Evolutionary conservation across 2,329 filamentous ascomycete species (phyloP).

Genomic region (Dothiorella sarmentorum): DNA sequence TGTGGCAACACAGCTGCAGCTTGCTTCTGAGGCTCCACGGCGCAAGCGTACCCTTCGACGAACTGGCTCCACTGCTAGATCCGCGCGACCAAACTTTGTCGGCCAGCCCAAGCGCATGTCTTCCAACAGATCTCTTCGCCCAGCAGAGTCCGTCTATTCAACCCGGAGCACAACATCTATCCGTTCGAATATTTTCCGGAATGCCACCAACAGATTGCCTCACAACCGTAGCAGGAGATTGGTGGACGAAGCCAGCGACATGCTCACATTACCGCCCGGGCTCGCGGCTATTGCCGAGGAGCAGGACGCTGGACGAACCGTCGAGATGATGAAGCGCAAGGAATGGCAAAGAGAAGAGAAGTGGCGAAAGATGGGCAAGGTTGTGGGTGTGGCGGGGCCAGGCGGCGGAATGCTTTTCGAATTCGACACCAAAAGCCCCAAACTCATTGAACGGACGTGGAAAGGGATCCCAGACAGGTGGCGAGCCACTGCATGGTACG

Average conservation of each 20-base stretch:
- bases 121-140: constrained; percentile 45
- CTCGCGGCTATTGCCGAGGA: constrained; percentile 39
- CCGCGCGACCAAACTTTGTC: constrained; percentile 29
- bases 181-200: constrained; percentile 45
- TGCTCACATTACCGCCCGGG: constrained; percentile 59
- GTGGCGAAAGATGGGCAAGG: constrained; percentile 63
- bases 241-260: constrained; percentile 60
- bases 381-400: constrained; percentile 27
- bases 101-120: constrained; percentile 38
- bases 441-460: constrained; percentile 89
- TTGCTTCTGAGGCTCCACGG: constrained; percentile 55
- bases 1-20: constrained; percentile 57
- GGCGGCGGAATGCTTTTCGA: constrained; percentile 63
- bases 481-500: constrained; percentile 91
- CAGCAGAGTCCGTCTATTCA: constrained; percentile 38
- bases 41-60: constrained; percentile 51
- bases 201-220: constrained; percentile 51
- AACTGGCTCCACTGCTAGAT: constrained; percentile 48
- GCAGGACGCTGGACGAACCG: constrained; percentile 46
- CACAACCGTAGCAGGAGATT: constrained; percentile 53
- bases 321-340: constrained; percentile 52
- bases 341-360: constrained; percentile 63
- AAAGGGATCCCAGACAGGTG: constrained; percentile 97
- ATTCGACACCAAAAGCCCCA: constrained; percentile 74
- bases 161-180: constrained; percentile 38